Base-by-base conservation (phyloP, 768 basidiomycete species). In the Panaeolus cyanescens region DNA sequence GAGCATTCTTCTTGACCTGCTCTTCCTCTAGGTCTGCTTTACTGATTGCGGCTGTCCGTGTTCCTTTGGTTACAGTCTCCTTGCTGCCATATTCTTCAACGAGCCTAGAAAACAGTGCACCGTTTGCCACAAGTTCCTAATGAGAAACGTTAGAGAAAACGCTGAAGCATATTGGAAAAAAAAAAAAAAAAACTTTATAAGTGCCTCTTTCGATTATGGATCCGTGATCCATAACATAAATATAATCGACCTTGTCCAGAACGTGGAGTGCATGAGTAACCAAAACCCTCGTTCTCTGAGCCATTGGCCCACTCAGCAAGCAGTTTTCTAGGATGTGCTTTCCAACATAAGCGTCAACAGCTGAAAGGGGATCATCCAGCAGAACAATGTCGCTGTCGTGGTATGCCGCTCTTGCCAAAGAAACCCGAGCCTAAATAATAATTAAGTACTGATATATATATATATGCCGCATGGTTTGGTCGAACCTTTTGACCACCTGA, bases 311-410 rank as follows among this genome's bases (percentile, higher is more conserved):
- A 19, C 70, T 70, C 19, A 85, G 72, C 5, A 91, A 69, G 65
- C 89, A 90, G 37, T 88, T 75, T 19, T 90, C 83, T 4, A 91
- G 65, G 55, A 91, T 83, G 30, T 79, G 79, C 64, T 86, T 86
- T 9, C 89, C 88, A 4, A 93, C 91, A 64, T 90, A 86, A 0
- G 90, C 85, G 64, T 93, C 92, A 7, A 93, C 87, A 0, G 92
- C 91, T 33, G 87, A 86, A 32, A 94, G 81, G 15, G 92, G 89
- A 68, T 95, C 93, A 67, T 95, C 92, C 30, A 94, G 80, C 13
- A 94, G 81, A 39, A 92, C 85, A 57, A 94, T 81, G 60, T 92
- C 89, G 1, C 89, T 80, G 0, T 81, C 75, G 3, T 90, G 87
- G 67, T 93, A 95, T 1, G 88, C 88, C 0, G 91, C 91, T 28